Evolutionary conservation across 306 rosid genomes (phyloP), one percentile per base, ranked within the genome.

Genomic region (Casuarina glauca): DNA sequence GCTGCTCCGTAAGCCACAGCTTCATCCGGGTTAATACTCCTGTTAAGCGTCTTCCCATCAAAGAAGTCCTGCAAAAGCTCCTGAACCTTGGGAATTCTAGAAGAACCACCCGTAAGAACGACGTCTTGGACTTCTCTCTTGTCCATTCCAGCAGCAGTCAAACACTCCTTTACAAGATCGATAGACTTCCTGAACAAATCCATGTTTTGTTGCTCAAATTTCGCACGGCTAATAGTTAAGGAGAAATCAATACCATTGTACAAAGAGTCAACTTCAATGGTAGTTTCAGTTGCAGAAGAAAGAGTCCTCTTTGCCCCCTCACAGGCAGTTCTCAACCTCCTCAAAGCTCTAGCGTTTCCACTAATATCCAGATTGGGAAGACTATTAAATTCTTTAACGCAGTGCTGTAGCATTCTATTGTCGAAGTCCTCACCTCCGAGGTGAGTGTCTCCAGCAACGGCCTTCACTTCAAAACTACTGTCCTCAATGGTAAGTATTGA

Each of bases 391-490:
- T 77, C 68, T 2, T 74, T 1, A 0, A 71, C 81, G 38, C 69
- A 83, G 8, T 74, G 17, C 1, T 44, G 11, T 13, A 80, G 57
- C 89, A 86, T 74, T 72, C 71, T 72, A 44, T 67, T 78, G 42
- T 78, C 80, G 15, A 86, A 58, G 36, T 86, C 85, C 19, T 75
- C 85, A 1, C 85, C 87, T 1, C 85, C 81, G 0, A 86, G 81
- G 48, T 82, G 89, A 20, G 80, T 77, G 54, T 77, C 80, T 19
- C 85, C 87, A 12, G 79, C 83, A 13, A 84, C 81, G 5, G 38
- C 38, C 1, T 8, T 42, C 12, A 77, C 74, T 43, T 68, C 43
- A 51, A 77, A 77, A 10, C 3, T 53, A 68, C 80, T 45, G 4
- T 53, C 35, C 4, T 72, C 54, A 41, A 76, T 68, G 7, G 68